Evolutionary conservation across 2,329 filamentous ascomycete species (phyloP).

Genomic region (Talaromyces amestolkiae): DNA sequence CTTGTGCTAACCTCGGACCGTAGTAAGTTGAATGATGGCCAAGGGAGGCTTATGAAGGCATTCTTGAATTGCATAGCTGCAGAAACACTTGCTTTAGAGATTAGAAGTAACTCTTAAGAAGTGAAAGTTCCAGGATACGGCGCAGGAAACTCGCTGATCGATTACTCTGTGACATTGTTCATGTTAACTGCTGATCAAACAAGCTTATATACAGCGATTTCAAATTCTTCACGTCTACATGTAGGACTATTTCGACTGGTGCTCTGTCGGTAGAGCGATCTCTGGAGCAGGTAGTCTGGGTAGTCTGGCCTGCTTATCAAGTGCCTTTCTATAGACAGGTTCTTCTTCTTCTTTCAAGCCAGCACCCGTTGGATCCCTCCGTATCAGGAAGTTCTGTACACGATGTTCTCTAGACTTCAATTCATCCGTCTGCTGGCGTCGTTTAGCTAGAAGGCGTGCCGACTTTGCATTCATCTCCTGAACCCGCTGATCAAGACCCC

Average conservation of each 20-base stretch:
- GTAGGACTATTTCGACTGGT: not conserved
- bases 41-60: not conserved
- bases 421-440: constrained; percentile 52
- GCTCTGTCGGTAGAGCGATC: not conserved
- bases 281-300: not conserved
- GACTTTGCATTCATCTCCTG: constrained; percentile 65
- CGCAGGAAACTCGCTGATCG: too few species aligned
- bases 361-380: constrained; percentile 60
- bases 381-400: constrained; percentile 73
- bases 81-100: not conserved
- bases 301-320: constrained; percentile 24
- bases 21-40: not conserved
- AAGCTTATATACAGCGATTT: not conserved
- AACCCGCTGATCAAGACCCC: constrained; percentile 63
- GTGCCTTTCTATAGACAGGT: constrained; percentile 37
- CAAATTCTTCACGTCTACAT: not conserved
- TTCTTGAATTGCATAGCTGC: not conserved
- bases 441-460: constrained; percentile 54
- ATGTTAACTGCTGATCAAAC: not conserved
- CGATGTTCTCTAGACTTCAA: constrained; percentile 56
- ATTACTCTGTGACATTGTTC: not conserved
- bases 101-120: too few species aligned
- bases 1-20: not conserved
- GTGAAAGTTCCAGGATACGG: too few species aligned
- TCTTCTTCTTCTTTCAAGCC: constrained; percentile 47